Conservation (phyloP, 306 rosid species). For the Cucurbita ficifolia region DNA sequence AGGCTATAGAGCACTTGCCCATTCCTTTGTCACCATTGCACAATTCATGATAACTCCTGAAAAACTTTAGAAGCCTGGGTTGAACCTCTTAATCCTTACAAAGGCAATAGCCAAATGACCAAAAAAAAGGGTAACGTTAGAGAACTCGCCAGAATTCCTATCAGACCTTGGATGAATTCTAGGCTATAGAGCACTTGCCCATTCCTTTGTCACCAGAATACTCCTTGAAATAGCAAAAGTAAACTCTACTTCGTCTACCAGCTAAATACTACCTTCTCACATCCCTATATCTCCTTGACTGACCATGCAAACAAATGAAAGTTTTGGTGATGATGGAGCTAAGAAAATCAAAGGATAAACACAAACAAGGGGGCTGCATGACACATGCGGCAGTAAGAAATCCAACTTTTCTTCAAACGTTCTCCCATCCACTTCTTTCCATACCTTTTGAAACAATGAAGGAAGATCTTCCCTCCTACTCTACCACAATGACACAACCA, state of each 20-base stretch:
- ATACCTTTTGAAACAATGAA: background rate
- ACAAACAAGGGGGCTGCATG: background rate
- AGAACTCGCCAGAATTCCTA: too few species aligned
- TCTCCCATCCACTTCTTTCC: background rate
- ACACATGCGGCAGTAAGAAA: background rate
- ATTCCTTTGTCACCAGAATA: too few species aligned
- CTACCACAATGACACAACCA: background rate
- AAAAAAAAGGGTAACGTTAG: too few species aligned
- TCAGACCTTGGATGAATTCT: too few species aligned
- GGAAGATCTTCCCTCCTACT: background rate
- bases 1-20: too few species aligned
- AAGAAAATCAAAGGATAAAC: too few species aligned
- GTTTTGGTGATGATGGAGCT: background rate
- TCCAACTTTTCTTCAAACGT: background rate
- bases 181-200: too few species aligned
- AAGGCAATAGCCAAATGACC: too few species aligned
- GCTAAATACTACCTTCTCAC: background rate
- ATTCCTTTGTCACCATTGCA: too few species aligned
- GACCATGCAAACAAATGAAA: background rate
- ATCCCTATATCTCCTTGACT: background rate
- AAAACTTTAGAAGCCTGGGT: too few species aligned
- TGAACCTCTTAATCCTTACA: too few species aligned
- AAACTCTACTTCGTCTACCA: background rate
- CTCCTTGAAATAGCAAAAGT: background rate
- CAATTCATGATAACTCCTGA: too few species aligned